phyloP scores from a whole-genome alignment of 139 green algal genomes.

The Chlorella sp. region DNA sequence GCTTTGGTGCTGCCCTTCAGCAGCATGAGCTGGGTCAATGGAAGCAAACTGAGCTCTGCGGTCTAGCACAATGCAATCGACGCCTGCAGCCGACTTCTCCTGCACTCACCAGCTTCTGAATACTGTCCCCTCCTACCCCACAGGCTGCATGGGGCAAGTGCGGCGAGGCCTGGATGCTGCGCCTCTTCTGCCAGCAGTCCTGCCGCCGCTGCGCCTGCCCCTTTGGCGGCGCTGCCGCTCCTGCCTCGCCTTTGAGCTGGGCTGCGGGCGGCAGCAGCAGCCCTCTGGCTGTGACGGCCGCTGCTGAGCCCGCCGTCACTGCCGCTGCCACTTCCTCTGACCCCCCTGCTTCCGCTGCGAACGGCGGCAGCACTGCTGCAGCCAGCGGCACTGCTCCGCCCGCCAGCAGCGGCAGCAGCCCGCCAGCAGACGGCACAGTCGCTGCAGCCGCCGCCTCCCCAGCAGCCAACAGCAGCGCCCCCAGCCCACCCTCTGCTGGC shows the following conservation, averaged over 20 bases:
- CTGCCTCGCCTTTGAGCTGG: not conserved
- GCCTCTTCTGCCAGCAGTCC: slow-evolving; percentile 1
- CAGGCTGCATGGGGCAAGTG: slow-evolving; percentile 17
- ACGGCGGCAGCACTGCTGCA: too few relatives aligned
- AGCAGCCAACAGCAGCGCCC: not conserved
- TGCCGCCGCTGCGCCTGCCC: slow-evolving; percentile 9
- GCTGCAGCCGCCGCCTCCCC: not conserved
- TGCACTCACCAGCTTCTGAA: too few relatives aligned
- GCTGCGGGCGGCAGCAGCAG: not conserved
- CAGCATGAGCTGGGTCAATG: too few relatives aligned
- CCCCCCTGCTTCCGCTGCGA: not conserved
- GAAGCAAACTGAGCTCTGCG: too few relatives aligned
- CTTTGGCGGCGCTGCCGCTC: not conserved
- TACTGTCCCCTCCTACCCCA: not conserved
- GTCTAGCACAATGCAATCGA: too few relatives aligned
- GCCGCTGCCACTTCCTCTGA: not conserved
- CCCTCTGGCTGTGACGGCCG: not conserved
- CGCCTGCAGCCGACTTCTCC: not conserved
- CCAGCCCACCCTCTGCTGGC: not conserved
- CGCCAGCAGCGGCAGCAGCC: too few relatives aligned
- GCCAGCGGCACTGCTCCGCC: too few relatives aligned
- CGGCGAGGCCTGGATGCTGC: slow-evolving; percentile 4
- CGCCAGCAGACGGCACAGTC: not conserved
- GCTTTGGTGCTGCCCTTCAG: too few relatives aligned
- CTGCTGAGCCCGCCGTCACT: not conserved